These are phyloP conservation scores for Wickerhamomyces chambardii DNA, from an alignment of 805 yeast species.

Conservation along the genomic window DNA sequence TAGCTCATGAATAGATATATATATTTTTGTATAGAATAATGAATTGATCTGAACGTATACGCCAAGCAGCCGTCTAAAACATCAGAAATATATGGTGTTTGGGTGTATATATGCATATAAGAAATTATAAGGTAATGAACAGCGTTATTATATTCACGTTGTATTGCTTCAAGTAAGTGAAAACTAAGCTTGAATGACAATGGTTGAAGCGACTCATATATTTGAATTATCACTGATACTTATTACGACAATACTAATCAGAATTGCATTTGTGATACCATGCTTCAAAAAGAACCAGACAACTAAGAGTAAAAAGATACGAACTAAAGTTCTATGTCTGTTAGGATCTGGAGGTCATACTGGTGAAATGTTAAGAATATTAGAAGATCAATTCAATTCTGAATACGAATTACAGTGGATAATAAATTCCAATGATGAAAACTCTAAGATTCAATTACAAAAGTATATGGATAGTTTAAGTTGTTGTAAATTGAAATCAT, in stretches of 20 bases:
- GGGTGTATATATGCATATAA: too few relatives aligned
- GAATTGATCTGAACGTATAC: too few relatives aligned
- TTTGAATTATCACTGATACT: neutral
- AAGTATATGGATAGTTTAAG: slow-evolving; percentile 2
- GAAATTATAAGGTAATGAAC: too few relatives aligned
- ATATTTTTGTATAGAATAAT: too few relatives aligned
- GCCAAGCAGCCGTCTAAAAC: too few relatives aligned
- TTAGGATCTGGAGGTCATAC: slow-evolving; percentile 97
- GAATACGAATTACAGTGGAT: slow-evolving; percentile 20
- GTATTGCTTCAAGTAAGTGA: too few relatives aligned
- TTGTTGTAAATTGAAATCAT: slow-evolving; percentile 22
- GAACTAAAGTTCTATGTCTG: slow-evolving; percentile 40
- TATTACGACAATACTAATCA: neutral
- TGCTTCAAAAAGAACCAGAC: neutral
- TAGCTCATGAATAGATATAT: too few relatives aligned
- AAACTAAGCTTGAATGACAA: too few relatives aligned
- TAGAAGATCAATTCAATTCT: slow-evolving; percentile 12
- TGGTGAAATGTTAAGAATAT: slow-evolving; percentile 83
- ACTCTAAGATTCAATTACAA: slow-evolving; percentile 29
- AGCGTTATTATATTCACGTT: too few relatives aligned
- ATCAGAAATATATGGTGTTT: too few relatives aligned
- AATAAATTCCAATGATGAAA: slow-evolving; percentile 39
- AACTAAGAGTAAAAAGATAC: neutral
- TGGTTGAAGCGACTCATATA: too few relatives aligned
- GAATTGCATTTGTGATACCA: neutral